Evolutionary conservation across 371 early-diverging fungal genomes (phyloP).

Genomic region (Gilbertella persicaria): DNA sequence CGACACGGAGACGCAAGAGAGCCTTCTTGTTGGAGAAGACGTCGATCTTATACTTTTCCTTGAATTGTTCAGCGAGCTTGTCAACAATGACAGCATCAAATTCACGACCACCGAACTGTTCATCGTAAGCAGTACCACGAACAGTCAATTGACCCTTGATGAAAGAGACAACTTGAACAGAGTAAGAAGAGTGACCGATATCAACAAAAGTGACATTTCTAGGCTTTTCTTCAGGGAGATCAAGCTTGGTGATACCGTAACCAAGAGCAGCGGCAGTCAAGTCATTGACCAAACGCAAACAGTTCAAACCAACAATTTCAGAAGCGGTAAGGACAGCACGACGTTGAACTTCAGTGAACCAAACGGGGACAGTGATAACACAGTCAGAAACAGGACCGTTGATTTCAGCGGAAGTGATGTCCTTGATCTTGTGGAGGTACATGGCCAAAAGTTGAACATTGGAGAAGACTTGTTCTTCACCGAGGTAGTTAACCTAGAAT

Average conservation of each 20-base stretch:
- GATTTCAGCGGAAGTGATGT: slow-evolving; percentile 83
- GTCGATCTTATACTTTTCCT: slow-evolving; percentile 94
- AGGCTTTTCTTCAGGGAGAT: slow-evolving; percentile 94
- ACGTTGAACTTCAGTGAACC: slow-evolving; percentile 95
- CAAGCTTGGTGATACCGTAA: slow-evolving; percentile 97
- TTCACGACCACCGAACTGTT: slow-evolving; percentile 94
- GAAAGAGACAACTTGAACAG: slow-evolving; percentile 89
- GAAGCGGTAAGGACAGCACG: slow-evolving; percentile 88
- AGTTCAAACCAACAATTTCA: slow-evolving; percentile 92
- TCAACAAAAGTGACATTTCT: slow-evolving; percentile 93
- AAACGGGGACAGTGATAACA: slow-evolving; percentile 93
- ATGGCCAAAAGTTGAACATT: slow-evolving; percentile 90
- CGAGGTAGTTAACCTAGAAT: slow-evolving; percentile 74
- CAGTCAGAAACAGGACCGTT: slow-evolving; percentile 87
- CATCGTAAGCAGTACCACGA: slow-evolving; percentile 88
- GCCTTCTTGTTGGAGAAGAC: slow-evolving; percentile 91
- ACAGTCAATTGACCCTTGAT: slow-evolving; percentile 94
- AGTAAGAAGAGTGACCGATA: slow-evolving; percentile 92
- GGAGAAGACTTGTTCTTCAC: slow-evolving; percentile 77
- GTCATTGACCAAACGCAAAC: slow-evolving; percentile 92
- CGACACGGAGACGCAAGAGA: slow-evolving; percentile 86
- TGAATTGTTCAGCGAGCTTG: slow-evolving; percentile 84
- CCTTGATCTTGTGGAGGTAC: slow-evolving; percentile 92
- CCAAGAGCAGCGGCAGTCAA: slow-evolving; percentile 93
- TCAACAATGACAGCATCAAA: slow-evolving; percentile 90